Conservation (phyloP, 2,329 filamentous ascomycete species). For the Phaeomoniella chlamydospora region DNA sequence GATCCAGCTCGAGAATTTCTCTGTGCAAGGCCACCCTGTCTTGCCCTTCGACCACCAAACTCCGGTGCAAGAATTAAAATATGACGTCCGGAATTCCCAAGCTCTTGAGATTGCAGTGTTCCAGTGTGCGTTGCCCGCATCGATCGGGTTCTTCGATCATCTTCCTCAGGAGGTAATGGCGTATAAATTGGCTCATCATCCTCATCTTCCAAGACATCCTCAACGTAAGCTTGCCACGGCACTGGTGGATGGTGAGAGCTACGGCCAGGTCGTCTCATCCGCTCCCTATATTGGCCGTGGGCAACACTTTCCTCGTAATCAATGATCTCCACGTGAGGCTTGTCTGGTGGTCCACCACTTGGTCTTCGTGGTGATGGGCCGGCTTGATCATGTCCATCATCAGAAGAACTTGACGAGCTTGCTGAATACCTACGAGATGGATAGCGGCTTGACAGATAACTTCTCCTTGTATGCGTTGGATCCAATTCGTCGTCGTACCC, state of each 20-base stretch:
- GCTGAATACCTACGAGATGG: neutral
- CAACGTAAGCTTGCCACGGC: neutral
- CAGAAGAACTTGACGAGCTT: neutral
- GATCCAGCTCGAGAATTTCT: neutral
- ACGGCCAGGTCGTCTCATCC: neutral
- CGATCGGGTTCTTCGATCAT: neutral
- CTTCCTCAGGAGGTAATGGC: neutral
- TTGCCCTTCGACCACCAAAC: neutral
- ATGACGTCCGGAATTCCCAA: too few relatives aligned
- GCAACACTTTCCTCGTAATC: neutral
- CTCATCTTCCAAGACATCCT: neutral
- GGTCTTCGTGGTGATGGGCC: neutral
- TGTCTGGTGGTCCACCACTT: neutral
- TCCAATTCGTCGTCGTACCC: conserved; percentile 1
- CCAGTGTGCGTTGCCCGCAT: neutral
- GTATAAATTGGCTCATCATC: neutral
- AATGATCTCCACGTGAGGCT: neutral
- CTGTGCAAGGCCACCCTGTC: neutral
- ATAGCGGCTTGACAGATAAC: neutral
- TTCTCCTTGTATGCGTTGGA: neutral
- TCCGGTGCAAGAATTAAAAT: neutral
- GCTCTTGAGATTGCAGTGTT: neutral
- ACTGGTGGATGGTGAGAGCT: neutral
- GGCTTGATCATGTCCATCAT: neutral
- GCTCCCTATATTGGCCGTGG: neutral